Conservation (phyloP, 2,329 filamentous ascomycete genomes). For the Thyridium curvatum region DNA sequence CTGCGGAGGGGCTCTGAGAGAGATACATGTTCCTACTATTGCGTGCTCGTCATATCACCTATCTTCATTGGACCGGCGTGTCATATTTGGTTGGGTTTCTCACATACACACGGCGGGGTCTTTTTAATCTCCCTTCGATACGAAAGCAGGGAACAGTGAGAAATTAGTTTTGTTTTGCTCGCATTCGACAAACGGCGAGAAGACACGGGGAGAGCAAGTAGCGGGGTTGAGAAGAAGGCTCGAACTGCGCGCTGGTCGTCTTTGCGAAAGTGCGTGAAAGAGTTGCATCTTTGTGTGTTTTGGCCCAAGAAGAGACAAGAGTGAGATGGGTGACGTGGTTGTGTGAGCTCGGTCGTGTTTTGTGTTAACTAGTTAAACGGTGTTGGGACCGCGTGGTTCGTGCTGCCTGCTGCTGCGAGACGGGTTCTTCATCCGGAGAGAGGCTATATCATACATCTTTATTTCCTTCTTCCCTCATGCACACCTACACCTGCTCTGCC, state of each 20-base stretch:
- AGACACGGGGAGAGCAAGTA: not conserved
- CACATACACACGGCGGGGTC: slow-evolving; percentile 9
- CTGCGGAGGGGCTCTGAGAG: not conserved
- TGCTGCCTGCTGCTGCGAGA: not conserved
- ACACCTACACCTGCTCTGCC: too few species aligned
- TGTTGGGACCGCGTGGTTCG: not conserved
- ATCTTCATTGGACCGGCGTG: slow-evolving; percentile 15
- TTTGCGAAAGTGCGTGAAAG: not conserved
- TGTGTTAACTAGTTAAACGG: not conserved
- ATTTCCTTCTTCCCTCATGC: slow-evolving; percentile 27
- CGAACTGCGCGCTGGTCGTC: too few species aligned
- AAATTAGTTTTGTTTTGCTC: slow-evolving; percentile 6
- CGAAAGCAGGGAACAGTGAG: slow-evolving; percentile 9
- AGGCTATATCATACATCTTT: slow-evolving; percentile 41
- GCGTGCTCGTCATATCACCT: slow-evolving; percentile 2
- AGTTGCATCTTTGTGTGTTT: slow-evolving; percentile 14
- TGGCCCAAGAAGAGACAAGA: slow-evolving; percentile 10
- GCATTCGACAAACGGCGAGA: slow-evolving; percentile 6
- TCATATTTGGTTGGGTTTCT: slow-evolving; percentile 12
- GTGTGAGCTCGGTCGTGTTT: not conserved
- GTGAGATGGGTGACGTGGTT: not conserved
- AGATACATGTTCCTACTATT: slow-evolving; percentile 1
- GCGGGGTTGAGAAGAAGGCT: too few species aligned
- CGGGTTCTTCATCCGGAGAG: slow-evolving; percentile 18
- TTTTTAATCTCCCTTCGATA: slow-evolving; percentile 8